Evolutionary conservation across 305 asterid genomes (phyloP), one percentile per base, ranked within the genome.

Genomic region (Coffea humblotiana): DNA sequence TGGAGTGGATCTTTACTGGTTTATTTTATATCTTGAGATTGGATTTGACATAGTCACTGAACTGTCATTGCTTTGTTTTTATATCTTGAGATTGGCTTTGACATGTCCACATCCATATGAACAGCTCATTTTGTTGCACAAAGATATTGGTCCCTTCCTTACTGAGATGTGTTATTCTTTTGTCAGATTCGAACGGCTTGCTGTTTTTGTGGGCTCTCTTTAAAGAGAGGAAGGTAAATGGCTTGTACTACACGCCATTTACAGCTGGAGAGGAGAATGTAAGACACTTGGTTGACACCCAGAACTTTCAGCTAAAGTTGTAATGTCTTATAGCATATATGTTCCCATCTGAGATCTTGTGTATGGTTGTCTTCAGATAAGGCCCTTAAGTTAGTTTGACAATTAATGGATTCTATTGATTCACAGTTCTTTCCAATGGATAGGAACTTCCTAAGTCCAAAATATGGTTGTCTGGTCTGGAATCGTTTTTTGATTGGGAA

Each of bases 151-250:
- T 74, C 63, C 72, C 65, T 76, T 47, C 77, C 80, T 74, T 82
- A 51, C 40, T 47, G 60, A 75, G 60, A 18, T 21, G 7, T 47
- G n/a, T n/a, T n/a, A n/a, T n/a, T n/a, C n/a, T 84, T 40, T 85
- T n/a, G 32, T 84, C 97, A 95, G 99, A 95, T 80, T 95, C 97
- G 99, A 95, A 95, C 86, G 92, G n/a, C n/a, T n/a, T n/a, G n/a
- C n/a, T n/a, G n/a, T n/a, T n/a, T 88, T 83, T 95, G 76, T 95
- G 99, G 98, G 98, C n/a, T 40, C 94, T 90, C 74, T 93, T 95
- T 76, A 89, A 89, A 86, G 92, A 87, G 73, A 90, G 87, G 88
- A 90, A 82, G 79, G 25, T 35, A 16, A 29, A 27, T 2, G 21
- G 14, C 37, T 37, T 37, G 15, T 61, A 60, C n/a, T 40, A 43